Base-by-base conservation (phyloP, 2,329 filamentous ascomycete species). In the Aureobasidium subglaciale region DNA sequence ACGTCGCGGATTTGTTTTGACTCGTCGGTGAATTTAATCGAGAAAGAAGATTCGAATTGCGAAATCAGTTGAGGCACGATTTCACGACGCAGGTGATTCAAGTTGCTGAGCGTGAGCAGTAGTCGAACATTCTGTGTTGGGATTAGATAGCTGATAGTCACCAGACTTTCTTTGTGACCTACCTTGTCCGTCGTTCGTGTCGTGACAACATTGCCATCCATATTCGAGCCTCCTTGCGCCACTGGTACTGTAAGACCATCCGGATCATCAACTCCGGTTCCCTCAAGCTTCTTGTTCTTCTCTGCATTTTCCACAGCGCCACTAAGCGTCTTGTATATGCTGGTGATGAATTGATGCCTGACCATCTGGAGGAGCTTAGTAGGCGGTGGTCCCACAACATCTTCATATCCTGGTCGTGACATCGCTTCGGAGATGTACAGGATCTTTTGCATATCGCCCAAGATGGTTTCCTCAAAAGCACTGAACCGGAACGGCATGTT, bases 251-350 rank as follows among this genome's bases (percentile, higher is more conserved):
- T 73, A 2, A 78, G 67, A 55, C 75, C 71, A 59, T 81, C 76
- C 30, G 79, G 70, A 56, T 79, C 77, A 65, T 77, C 75, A 56
- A 78, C 76, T 56, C 76, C 76, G 74, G 20, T 74, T 73, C 42
- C 86, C 83, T 27, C 57, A 50, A 1, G 81, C 74, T 62, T 82
- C 62, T 84, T 82, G 13, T 84, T 70, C 56, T 84, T 83, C 71
- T 97, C 90, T 3, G 93, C 92, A 70, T 96, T 97, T 71, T 97
- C 93, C 1, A 99, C 90, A 84, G 99, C 92, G 20, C 92, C 93
- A 64, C 89, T 95, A 34, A 99, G 74, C 6, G 90, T 90, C 69
- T 95, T 95, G 72, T 97, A 97, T 40, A 99, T 75, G 57, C 91
- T 96, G 6, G 87, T 90, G 15, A 96, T 90, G 66, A 99, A 99